Evolutionary conservation across 805 yeast genomes (phyloP).

Genomic region (Lipomyces sp.): DNA sequence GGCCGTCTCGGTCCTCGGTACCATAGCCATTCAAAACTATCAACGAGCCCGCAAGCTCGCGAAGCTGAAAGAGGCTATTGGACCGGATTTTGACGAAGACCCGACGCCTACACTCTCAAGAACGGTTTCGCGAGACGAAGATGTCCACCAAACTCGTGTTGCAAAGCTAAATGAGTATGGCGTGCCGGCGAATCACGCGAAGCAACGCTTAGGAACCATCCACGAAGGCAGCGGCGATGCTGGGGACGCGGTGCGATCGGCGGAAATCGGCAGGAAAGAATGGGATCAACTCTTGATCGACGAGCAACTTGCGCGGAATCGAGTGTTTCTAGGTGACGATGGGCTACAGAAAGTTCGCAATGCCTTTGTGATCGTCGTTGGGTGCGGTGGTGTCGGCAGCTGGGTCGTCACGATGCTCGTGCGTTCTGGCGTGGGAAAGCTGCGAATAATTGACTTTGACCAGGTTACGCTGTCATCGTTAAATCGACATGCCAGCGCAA

Average conservation of each 20-base stretch:
- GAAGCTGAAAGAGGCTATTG: slow-evolving; percentile 1
- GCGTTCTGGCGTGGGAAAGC: slow-evolving; percentile 79
- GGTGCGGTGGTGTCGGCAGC: slow-evolving; percentile 98
- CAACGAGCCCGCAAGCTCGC: slow-evolving; percentile 4
- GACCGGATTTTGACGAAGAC: background rate
- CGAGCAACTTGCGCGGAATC: slow-evolving; percentile 91
- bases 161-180: slow-evolving; percentile 12
- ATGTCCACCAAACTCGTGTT: no score
- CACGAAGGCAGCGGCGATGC: background rate
- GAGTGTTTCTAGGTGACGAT: slow-evolving; percentile 83
- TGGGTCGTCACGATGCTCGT: slow-evolving; percentile 91
- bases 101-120: slow-evolving; percentile 4
- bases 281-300: slow-evolving; percentile 55
- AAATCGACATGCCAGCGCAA: slow-evolving; percentile 93
- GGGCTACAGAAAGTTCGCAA: slow-evolving; percentile 73
- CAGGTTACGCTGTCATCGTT: slow-evolving; percentile 90
- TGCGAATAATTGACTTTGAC: slow-evolving; percentile 88
- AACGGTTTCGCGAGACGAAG: no score
- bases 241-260: no score
- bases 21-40: background rate
- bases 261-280: background rate
- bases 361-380: slow-evolving; percentile 73
- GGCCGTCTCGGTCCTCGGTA: slow-evolving; percentile 5
- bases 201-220: background rate
- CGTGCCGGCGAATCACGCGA: slow-evolving; percentile 8